phyloP scores from a whole-genome alignment of 305 asterid genomes.

The Fraxinus xanthoxyloides region DNA sequence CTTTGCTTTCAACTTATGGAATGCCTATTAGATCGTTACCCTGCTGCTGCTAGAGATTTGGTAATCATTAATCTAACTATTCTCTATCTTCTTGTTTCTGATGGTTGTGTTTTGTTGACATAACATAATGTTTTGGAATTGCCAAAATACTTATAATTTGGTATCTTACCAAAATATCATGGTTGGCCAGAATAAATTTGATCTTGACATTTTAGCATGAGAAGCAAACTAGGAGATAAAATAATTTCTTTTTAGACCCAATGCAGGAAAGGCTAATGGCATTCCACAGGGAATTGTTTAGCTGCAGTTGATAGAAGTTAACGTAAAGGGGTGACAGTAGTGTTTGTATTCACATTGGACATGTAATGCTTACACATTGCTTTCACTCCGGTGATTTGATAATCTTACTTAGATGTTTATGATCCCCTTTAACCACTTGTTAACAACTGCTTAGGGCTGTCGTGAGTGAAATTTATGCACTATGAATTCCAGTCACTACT shows the following conservation, averaged over 20 bases:
- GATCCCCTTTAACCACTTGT: not conserved
- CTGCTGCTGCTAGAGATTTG: constrained; percentile 59
- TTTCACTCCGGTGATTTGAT: not conserved
- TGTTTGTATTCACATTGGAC: not conserved
- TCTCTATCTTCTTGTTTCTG: constrained; percentile 12
- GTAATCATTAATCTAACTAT: constrained; percentile 38
- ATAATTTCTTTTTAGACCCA: not conserved
- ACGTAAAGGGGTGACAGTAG: constrained; percentile 6
- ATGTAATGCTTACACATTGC: not conserved
- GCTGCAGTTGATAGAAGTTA: constrained; percentile 14
- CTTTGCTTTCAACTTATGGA: constrained; percentile 89
- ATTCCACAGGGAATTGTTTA: not conserved
- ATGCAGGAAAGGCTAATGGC: not conserved
- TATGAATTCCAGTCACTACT: not conserved
- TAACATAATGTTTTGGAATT: not conserved
- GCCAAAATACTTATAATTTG: constrained; percentile 8
- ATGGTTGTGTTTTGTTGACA: not conserved
- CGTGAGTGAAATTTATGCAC: not conserved
- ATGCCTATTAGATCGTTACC: constrained; percentile 60
- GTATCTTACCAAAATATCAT: not conserved
- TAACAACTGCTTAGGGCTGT: not conserved
- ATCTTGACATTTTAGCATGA: not conserved
- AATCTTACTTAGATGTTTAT: not conserved
- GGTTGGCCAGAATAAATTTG: constrained; percentile 1
- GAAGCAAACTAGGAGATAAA: not conserved